Evolutionary conservation across 2,329 filamentous ascomycete genomes (phyloP), one percentile per base, ranked within the genome.

Genomic region (Stagonosporopsis vannaccii): DNA sequence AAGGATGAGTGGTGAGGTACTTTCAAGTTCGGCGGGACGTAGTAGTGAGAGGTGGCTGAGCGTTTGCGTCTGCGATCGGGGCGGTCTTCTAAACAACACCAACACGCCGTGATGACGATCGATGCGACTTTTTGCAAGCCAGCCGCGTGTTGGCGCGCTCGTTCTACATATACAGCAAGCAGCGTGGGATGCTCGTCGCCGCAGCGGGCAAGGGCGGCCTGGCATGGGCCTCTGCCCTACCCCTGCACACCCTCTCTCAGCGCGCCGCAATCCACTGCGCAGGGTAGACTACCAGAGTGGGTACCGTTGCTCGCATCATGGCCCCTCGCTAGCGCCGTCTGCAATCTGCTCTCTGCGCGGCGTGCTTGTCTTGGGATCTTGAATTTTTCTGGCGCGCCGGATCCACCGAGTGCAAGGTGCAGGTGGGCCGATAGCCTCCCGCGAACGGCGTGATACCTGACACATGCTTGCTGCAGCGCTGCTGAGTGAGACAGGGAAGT

Each of bases 201-300:
- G 51, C 55, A 39, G 60, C 63, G 63, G 63, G 35, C 59, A 66
- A 67, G 59, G 64, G 64, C 64, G 61, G 64, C 61, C 46, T 56
- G 55, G 30, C 41, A 54, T 37, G 51, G 44, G 33, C 52, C 45
- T 22, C 45, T 13, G 15, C 32, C 35, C 40, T 19, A 40, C 35
- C 45, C 40, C 30, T 44, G 51, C 45, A 19, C 43, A 13, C 3
- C 44, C 36, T 54, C 35, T n/a, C 42, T 53, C 43, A 47, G 39
- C 51, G 51, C 37, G 30, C 44, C 20, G 44, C 40, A 35, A 55
- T 50, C 52, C 52, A 55, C 52, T 35, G 52, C 45, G 35, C 33
- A 55, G 45, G 46, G 53, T 47, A 47, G 42, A 39, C 53, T 56
- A 56, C 42, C 47, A 47, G 37, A 56, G 53, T 56, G 53, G 53